Conservation (phyloP, 768 basidiomycete genomes). For the Pholiota microspora region DNA sequence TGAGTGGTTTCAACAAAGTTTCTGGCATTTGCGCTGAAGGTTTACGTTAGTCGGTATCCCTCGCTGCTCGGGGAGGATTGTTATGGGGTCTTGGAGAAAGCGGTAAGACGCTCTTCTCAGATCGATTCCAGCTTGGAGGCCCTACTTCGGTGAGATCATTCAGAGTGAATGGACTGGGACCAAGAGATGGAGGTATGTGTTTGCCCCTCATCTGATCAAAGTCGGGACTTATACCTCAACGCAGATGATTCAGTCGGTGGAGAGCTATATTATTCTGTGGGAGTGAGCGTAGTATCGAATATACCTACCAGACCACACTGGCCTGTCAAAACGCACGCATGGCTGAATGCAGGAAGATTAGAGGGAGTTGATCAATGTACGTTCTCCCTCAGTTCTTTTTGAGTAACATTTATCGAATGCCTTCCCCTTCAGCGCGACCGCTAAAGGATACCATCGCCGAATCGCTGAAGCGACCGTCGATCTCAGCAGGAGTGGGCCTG, state of each 20-base stretch:
- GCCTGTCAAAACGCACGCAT: conserved; percentile 81
- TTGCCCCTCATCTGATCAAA: background rate
- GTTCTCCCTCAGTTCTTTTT: background rate
- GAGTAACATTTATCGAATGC: conserved; percentile 2
- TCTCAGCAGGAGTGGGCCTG: conserved; percentile 81
- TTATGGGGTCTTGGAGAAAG: conserved; percentile 57
- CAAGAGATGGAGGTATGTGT: conserved; percentile 64
- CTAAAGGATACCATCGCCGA: conserved; percentile 25
- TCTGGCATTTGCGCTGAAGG: background rate
- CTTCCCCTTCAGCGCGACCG: conserved; percentile 14
- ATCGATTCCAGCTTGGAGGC: conserved; percentile 92
- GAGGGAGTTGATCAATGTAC: conserved; percentile 58
- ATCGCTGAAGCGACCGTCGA: conserved; percentile 44
- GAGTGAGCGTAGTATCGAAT: conserved; percentile 72
- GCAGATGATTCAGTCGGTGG: conserved; percentile 90
- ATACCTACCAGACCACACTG: conserved; percentile 73
- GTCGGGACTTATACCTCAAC: background rate
- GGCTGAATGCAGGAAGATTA: conserved; percentile 79
- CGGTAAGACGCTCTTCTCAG: conserved; percentile 56
- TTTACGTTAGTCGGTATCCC: conserved; percentile 71
- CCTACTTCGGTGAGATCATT: conserved; percentile 84
- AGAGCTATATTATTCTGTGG: conserved; percentile 77
- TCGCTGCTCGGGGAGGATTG: conserved; percentile 70
- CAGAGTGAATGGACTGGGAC: conserved; percentile 72
- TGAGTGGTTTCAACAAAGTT: conserved; percentile 32